phyloP scores from a whole-genome alignment of 331 rosid species.

The Rosa hybrid region DNA sequence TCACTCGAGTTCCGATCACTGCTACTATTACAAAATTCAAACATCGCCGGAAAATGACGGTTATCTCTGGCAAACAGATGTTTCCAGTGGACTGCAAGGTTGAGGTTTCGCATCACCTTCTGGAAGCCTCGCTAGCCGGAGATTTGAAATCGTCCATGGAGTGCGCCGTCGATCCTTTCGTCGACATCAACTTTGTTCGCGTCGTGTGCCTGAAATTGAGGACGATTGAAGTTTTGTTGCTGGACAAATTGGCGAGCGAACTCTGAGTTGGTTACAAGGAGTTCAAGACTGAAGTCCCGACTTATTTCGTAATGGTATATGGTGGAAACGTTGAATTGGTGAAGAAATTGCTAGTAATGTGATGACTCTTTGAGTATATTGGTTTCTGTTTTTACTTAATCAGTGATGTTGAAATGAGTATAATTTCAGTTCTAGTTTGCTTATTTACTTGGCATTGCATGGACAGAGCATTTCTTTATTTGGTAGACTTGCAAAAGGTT shows the following conservation, averaged over 20 bases:
- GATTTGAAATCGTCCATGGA: constrained; percentile 61
- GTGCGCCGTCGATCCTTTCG: constrained; percentile 66
- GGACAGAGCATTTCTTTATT: too few species aligned
- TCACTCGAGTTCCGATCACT: constrained; percentile 23
- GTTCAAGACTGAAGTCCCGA: constrained; percentile 75
- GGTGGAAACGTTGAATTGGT: constrained; percentile 57
- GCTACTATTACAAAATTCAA: constrained; percentile 8
- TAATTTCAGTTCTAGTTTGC: too few species aligned
- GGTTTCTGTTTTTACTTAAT: constrained; percentile 11
- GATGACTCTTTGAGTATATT: not conserved
- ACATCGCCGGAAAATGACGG: constrained; percentile 53
- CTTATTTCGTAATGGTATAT: constrained; percentile 84
- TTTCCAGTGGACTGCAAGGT: constrained; percentile 79
- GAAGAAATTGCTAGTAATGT: constrained; percentile 68
- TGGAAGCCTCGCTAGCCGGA: constrained; percentile 74
- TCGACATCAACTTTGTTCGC: constrained; percentile 82
- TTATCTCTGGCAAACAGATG: constrained; percentile 78
- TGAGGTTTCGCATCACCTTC: constrained; percentile 76
- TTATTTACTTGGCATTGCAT: too few species aligned
- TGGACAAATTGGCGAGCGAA: constrained; percentile 55
- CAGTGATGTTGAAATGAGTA: constrained; percentile 14
- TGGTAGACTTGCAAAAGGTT: too few species aligned
- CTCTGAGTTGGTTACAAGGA: constrained; percentile 65
- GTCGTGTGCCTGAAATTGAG: constrained; percentile 56
- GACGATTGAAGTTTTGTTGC: constrained; percentile 49